These are phyloP conservation scores for Alectoria sarmentosa DNA, from an alignment of 495 filamentous ascomycete genomes.

Conservation along the genomic window DNA sequence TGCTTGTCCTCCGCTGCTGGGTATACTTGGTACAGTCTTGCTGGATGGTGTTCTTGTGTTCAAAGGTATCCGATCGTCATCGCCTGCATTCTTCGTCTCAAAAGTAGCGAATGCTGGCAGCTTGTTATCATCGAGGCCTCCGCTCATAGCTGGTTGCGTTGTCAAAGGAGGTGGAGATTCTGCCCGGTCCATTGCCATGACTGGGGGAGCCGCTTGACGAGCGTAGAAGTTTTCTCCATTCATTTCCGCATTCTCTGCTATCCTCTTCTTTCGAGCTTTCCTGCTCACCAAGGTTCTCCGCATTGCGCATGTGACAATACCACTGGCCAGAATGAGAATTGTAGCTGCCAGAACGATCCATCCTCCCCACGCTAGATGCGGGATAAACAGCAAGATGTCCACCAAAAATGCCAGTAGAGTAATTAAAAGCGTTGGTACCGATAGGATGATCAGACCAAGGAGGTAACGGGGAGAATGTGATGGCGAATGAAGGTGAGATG, in stretches of 20 bases:
- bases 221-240: constrained; percentile 88
- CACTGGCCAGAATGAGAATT: constrained; percentile 74
- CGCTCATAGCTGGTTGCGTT: constrained; percentile 46
- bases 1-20: constrained; percentile 21
- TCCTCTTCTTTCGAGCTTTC: constrained; percentile 84
- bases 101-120: constrained; percentile 71
- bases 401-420: constrained; percentile 85
- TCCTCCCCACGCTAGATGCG: constrained; percentile 88
- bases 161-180: constrained; percentile 41
- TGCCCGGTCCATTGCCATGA: constrained; percentile 34
- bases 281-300: constrained; percentile 85
- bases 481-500: constrained; percentile 82
- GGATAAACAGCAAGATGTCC: constrained; percentile 93
- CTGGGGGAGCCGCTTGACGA: constrained; percentile 47
- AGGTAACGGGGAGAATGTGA: constrained; percentile 91
- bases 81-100: constrained; percentile 53
- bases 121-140: constrained; percentile 48
- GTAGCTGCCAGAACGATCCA: constrained; percentile 92
- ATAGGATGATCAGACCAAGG: constrained; percentile 74
- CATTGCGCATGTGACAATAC: constrained; percentile 93
- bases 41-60: constrained; percentile 51
- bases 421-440: constrained; percentile 76
- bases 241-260: constrained; percentile 91
- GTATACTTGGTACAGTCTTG: constrained; percentile 29
- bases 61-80: constrained; percentile 78